phyloP scores from a whole-genome alignment of 2,329 filamentous ascomycete genomes.

The Phyllosticta paracitricarpa region DNA sequence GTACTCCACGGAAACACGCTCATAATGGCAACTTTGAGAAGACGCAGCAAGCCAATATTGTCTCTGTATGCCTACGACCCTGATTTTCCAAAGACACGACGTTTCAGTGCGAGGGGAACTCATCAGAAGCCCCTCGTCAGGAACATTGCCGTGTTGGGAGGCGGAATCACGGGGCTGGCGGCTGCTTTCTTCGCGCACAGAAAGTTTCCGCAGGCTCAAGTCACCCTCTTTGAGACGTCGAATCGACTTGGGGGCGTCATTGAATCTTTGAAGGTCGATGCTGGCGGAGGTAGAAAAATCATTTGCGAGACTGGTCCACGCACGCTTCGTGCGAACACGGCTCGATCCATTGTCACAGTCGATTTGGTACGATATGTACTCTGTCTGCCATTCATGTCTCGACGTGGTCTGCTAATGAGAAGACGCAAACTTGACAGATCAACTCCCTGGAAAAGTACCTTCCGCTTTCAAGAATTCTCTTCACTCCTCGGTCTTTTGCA shows the following conservation, averaged over 20 bases:
- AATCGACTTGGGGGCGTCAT: slow-evolving; percentile 2
- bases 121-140: background rate
- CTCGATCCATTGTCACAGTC: background rate
- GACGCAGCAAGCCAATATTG: background rate
- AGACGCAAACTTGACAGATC: background rate
- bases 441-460: background rate
- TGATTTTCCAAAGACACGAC: background rate
- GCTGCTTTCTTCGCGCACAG: background rate
- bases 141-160: background rate
- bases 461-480: background rate
- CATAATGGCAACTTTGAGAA: background rate
- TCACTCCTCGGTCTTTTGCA: background rate
- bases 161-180: slow-evolving; percentile 1
- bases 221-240: background rate
- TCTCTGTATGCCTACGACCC: background rate
- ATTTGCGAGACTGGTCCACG: background rate
- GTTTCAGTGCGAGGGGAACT: background rate
- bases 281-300: background rate
- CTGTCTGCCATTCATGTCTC: background rate
- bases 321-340: background rate
- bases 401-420: background rate
- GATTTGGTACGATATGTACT: background rate
- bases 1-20: background rate
- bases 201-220: background rate
- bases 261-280: background rate